A percentile compares a stretch with the other conserved stretches of the same genome.
phyloP scores from a whole-genome alignment of 805 yeast species.

The Danielozyma ontarioensis region DNA sequence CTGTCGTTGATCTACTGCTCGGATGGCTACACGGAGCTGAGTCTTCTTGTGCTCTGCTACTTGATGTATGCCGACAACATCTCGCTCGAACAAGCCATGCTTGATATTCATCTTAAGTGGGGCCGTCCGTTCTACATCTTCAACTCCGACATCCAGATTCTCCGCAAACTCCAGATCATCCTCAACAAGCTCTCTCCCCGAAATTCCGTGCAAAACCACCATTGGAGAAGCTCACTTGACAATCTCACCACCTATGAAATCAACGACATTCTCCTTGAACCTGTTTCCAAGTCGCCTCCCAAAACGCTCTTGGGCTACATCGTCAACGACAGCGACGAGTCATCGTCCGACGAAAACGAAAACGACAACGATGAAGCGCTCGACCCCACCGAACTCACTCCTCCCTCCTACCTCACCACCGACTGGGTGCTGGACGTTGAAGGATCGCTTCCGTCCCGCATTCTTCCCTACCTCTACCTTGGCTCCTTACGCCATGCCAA shows the following conservation, averaged over 20 bases:
- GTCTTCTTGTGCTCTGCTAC: constrained; percentile 68
- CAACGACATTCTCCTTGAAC: constrained; percentile 27
- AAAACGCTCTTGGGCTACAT: constrained; percentile 23
- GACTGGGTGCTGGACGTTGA: constrained; percentile 39
- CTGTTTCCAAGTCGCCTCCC: constrained; percentile 4
- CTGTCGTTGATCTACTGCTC: constrained; percentile 67
- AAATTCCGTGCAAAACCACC: constrained; percentile 1
- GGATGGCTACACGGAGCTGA: constrained; percentile 91
- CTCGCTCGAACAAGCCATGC: constrained; percentile 57
- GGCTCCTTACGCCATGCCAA: constrained; percentile 85
- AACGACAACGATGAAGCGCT: constrained; percentile 7
- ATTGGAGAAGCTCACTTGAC: constrained; percentile 30
- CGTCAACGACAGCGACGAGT: constrained; percentile 15
- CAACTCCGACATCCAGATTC: constrained; percentile 63
- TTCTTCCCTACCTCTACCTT: constrained; percentile 76
- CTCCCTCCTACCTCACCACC: constrained; percentile 2
- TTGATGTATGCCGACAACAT: constrained; percentile 63
- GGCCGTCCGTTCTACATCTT: constrained; percentile 84
- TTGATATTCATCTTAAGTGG: constrained; percentile 54
- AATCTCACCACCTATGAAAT: constrained; percentile 23
- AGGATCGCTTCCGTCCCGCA: constrained; percentile 80
- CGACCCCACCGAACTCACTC: constrained; percentile 1
- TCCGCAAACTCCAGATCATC: constrained; percentile 60
- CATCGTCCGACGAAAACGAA: constrained; percentile 8
- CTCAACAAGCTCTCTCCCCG: constrained; percentile 58